Conservation (phyloP, 768 basidiomycete genomes). For the Daedaleopsis sinensis region DNA sequence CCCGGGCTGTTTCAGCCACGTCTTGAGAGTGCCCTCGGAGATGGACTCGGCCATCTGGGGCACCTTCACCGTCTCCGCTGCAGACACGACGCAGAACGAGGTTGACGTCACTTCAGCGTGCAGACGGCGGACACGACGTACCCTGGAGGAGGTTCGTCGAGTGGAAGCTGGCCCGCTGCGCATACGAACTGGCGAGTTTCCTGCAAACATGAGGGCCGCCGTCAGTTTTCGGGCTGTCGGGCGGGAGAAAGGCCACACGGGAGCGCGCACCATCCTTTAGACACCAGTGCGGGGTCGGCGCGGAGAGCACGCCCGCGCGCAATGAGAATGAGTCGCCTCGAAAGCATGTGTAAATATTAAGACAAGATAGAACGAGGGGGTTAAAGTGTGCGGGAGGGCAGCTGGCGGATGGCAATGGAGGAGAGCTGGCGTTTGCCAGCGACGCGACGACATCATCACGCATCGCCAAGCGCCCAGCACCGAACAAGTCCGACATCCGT, state of each 20-base stretch:
- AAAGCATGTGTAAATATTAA: conserved; percentile 55
- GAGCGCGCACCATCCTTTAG: conserved; percentile 51
- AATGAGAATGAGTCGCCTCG: conserved; percentile 66
- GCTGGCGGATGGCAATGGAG: conserved; percentile 11
- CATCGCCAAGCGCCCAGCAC: conserved; percentile 19
- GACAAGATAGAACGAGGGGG: conserved; percentile 1
- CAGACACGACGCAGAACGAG: conserved; percentile 8
- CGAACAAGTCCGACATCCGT: conserved; percentile 22
- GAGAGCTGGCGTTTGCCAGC: conserved; percentile 11
- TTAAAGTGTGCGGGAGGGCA: background rate
- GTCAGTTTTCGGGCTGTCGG: background rate
- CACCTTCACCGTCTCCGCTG: conserved; percentile 90
- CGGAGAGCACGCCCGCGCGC: conserved; percentile 62
- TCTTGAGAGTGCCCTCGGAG: conserved; percentile 94
- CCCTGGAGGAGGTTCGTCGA: conserved; percentile 71
- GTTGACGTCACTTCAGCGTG: conserved; percentile 23
- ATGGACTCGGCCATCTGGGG: conserved; percentile 99
- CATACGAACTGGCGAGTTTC: conserved; percentile 48
- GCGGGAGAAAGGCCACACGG: background rate
- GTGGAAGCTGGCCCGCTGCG: conserved; percentile 66
- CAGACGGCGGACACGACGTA: conserved; percentile 34
- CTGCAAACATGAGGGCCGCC: conserved; percentile 30
- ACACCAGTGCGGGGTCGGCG: conserved; percentile 38
- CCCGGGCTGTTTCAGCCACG: conserved; percentile 92
- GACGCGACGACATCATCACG: conserved; percentile 19